phyloP scores from a whole-genome alignment of 352 stramenopile genomes.

The Phytopythium kandeliae region DNA sequence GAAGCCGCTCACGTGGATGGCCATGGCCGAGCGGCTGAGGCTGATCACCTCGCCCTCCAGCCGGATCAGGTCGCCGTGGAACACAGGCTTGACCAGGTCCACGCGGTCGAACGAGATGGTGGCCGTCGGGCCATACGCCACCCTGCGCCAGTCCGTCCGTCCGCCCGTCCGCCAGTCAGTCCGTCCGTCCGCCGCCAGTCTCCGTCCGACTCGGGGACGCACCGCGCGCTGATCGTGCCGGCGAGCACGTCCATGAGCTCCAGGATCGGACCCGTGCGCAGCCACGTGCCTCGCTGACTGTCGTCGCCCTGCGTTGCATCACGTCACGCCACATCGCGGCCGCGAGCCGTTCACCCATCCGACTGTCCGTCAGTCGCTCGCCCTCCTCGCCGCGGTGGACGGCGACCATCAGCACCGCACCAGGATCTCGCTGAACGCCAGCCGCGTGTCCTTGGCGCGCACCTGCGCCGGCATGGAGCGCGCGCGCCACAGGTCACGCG shows the following conservation, averaged over 20 bases:
- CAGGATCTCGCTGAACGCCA: slow-evolving; percentile 55
- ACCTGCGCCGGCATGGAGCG: slow-evolving; percentile 35
- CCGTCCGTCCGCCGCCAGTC: too few species aligned
- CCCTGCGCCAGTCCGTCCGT: slow-evolving; percentile 10
- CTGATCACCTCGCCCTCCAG: slow-evolving; percentile 42
- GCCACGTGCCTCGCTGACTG: slow-evolving; percentile 34
- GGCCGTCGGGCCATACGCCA: slow-evolving; percentile 25
- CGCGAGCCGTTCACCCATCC: too few species aligned
- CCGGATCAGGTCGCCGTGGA: slow-evolving; percentile 47
- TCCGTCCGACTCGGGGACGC: too few species aligned
- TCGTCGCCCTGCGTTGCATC: slow-evolving; percentile 35
- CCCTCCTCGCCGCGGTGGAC: too few species aligned
- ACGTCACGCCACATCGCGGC: too few species aligned
- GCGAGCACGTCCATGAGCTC: slow-evolving; percentile 53
- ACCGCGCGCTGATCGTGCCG: slow-evolving; percentile 30
- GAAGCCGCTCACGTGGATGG: slow-evolving; percentile 45
- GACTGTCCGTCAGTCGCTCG: too few species aligned
- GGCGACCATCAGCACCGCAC: slow-evolving; percentile 20
- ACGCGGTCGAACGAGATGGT: slow-evolving; percentile 60
- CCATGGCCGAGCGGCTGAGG: slow-evolving; percentile 47
- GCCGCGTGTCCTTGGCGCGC: slow-evolving; percentile 40
- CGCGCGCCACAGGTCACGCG: slow-evolving; percentile 37
- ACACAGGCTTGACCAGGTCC: slow-evolving; percentile 47
- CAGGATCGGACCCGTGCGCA: slow-evolving; percentile 45
- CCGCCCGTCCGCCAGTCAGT: too few species aligned